These are phyloP conservation scores for Xeromyces bisporus DNA, from an alignment of 495 filamentous ascomycete species.

Conservation along the genomic window DNA sequence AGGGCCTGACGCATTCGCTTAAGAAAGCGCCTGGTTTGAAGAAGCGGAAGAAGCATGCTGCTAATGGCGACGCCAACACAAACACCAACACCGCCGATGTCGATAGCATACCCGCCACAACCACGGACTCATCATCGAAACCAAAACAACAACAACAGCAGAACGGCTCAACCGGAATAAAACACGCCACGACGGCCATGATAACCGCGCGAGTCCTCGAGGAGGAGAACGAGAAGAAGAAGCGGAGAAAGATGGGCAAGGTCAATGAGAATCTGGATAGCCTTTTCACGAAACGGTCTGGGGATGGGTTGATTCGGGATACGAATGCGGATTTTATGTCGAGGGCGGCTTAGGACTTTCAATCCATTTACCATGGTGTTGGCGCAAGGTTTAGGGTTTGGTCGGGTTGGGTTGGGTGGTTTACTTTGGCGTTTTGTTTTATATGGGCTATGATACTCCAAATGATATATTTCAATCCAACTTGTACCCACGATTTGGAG, in stretches of 20 bases:
- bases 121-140: neutral
- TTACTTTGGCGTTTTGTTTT: too few species aligned
- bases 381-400: too few species aligned
- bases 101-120: too few species aligned
- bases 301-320: conserved; percentile 26
- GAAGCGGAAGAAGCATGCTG: conserved; percentile 49
- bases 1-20: conserved; percentile 66
- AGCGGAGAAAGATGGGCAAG: conserved; percentile 51
- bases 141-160: conserved; percentile 10
- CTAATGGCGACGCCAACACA: conserved; percentile 9
- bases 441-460: neutral
- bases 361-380: too few species aligned
- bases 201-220: conserved; percentile 71
- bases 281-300: conserved; percentile 42
- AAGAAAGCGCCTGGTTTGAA: conserved; percentile 61
- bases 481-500: neutral
- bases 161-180: conserved; percentile 42
- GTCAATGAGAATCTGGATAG: conserved; percentile 53
- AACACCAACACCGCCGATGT: conserved; percentile 1
- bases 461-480: neutral
- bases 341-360: too few species aligned
- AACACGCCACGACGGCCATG: conserved; percentile 69
- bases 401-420: too few species aligned
- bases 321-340: conserved; percentile 63
- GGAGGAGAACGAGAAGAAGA: conserved; percentile 70